These are phyloP conservation scores for Beauveria varroae DNA, from an alignment of 2,329 filamentous ascomycete species.

Conservation along the genomic window DNA sequence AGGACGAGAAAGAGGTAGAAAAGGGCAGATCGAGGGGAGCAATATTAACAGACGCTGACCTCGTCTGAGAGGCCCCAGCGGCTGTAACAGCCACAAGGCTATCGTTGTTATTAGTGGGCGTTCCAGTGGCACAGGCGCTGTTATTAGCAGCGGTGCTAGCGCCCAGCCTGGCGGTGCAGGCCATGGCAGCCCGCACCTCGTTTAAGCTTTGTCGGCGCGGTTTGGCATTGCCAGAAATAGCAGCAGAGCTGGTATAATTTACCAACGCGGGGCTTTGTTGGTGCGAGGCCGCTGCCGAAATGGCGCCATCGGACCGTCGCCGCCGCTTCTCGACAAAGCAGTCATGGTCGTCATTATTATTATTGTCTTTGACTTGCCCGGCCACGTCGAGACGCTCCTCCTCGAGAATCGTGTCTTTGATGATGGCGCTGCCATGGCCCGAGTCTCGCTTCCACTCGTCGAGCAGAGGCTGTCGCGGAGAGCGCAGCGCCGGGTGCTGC, in stretches of 20 bases:
- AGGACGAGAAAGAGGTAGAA: not conserved
- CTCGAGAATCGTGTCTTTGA: conserved; percentile 29
- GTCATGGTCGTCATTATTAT: conserved; percentile 2
- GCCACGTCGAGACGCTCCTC: conserved; percentile 15
- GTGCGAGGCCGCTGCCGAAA: not conserved
- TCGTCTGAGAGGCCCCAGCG: not conserved
- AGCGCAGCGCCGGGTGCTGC: conserved; percentile 46
- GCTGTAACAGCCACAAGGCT: not conserved
- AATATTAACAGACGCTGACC: not conserved
- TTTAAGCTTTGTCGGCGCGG: not conserved
- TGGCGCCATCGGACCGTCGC: not conserved
- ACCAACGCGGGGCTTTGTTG: not conserved
- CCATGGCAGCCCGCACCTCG: not conserved
- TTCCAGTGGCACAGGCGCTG: not conserved
- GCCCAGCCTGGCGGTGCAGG: not conserved
- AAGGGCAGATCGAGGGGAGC: not conserved
- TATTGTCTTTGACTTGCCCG: conserved; percentile 17
- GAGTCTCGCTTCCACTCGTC: conserved; percentile 49
- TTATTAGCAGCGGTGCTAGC: not conserved
- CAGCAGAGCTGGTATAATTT: not conserved
- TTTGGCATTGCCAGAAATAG: not conserved
- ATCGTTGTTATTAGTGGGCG: not conserved
- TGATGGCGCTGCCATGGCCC: conserved; percentile 40
- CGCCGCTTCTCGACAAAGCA: not conserved
- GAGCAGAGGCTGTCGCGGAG: conserved; percentile 17